Percentiles rank a stretch among this genome's conserved stretches.
Evolutionary conservation across 805 yeast species (phyloP).

Genomic region (Lipomyces anomalus): DNA sequence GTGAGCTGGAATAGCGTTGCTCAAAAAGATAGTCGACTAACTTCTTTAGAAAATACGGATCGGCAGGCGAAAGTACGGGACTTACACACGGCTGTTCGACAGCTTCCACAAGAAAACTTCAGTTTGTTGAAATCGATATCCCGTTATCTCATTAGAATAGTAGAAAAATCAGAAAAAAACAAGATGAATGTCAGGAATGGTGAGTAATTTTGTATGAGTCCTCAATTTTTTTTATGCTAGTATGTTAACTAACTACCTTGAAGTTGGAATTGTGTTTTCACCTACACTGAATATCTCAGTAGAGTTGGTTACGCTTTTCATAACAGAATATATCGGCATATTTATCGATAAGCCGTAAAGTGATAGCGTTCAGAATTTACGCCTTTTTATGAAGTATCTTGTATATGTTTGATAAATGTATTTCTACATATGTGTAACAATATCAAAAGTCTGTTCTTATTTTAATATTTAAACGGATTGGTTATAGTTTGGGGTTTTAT

Average conservation of each 20-base stretch:
- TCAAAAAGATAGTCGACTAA: no score
- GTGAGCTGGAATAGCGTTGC: no score
- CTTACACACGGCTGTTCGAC: constrained; percentile 33
- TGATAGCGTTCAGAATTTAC: no score
- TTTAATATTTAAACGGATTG: no score
- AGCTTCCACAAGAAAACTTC: constrained; percentile 50
- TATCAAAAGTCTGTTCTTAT: no score
- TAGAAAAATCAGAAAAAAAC: constrained; percentile 55
- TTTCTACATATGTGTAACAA: no score
- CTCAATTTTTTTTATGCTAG: neutral
- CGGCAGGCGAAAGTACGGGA: constrained; percentile 26
- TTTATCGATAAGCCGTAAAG: constrained; percentile 45
- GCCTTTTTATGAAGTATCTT: no score
- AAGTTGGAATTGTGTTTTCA: constrained; percentile 69
- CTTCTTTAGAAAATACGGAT: constrained; percentile 31
- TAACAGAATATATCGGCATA: constrained; percentile 57
- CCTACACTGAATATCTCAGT: constrained; percentile 70
- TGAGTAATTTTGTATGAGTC: constrained; percentile 2
- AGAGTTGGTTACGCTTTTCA: constrained; percentile 51
- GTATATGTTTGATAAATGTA: no score
- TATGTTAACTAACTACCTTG: neutral
- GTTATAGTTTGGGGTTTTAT: no score
- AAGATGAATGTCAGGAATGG: constrained; percentile 76
- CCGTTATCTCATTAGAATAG: constrained; percentile 59
- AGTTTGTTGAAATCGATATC: constrained; percentile 62